Conservation (phyloP, 2,329 filamentous ascomycete species). For the Lasiodiplodia hormozganensis region DNA sequence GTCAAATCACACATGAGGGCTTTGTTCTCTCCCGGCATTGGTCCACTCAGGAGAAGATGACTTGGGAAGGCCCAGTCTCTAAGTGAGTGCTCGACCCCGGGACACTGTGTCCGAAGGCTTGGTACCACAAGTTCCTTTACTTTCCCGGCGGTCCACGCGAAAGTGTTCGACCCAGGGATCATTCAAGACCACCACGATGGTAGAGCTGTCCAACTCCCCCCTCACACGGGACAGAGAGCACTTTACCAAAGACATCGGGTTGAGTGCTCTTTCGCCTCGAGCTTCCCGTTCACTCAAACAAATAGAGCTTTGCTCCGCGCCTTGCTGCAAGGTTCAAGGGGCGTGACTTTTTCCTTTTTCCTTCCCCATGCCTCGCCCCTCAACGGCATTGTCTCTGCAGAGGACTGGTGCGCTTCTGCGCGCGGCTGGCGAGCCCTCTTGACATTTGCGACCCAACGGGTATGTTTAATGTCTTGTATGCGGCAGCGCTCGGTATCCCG, state of each 20-base stretch:
- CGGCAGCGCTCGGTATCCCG: background rate
- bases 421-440: background rate
- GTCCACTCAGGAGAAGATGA: background rate
- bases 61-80: background rate
- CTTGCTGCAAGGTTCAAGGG: conserved; percentile 1
- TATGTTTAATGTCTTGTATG: background rate
- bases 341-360: background rate
- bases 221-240: background rate
- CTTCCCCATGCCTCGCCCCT: background rate
- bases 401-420: background rate
- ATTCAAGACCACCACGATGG: background rate
- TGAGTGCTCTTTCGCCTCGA: no score
- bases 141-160: conserved; percentile 13
- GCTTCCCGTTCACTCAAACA: background rate
- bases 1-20: background rate
- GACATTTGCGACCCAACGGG: background rate
- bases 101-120: background rate
- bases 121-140: background rate
- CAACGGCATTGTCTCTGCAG: background rate
- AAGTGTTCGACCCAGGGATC: conserved; percentile 17
- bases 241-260: background rate
- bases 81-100: conserved; percentile 4
- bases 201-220: background rate
- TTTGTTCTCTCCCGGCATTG: background rate
- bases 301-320: conserved; percentile 22